These are phyloP conservation scores for Pelargonium cotyledonis DNA, from an alignment of 441 rosid genomes.

Conservation along the genomic window DNA sequence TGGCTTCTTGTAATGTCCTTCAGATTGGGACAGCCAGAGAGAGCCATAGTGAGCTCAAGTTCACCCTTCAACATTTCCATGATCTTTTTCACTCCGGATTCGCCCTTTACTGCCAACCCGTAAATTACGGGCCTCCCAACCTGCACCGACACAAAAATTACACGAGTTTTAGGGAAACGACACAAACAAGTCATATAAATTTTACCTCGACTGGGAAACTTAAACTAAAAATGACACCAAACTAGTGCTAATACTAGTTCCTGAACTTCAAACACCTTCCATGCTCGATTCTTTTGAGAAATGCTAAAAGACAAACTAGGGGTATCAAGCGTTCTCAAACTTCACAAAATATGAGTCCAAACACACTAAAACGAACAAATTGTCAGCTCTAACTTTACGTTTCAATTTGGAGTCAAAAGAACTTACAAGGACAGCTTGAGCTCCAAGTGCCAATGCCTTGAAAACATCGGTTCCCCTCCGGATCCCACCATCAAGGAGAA, in stretches of 20 bases:
- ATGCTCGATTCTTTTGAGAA: no score
- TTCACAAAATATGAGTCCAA: no score
- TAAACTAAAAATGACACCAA: no score
- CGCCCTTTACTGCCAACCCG: slow-evolving; percentile 81
- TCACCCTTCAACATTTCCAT: slow-evolving; percentile 78
- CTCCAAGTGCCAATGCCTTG: slow-evolving; percentile 96
- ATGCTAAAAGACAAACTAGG: no score
- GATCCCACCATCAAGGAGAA: slow-evolving; percentile 80
- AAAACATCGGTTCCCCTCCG: slow-evolving; percentile 83
- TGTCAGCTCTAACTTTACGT: no score
- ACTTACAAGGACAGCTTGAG: slow-evolving; percentile 91
- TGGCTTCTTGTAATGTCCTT: slow-evolving; percentile 73
- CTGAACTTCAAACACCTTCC: no score
- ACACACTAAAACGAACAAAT: no score
- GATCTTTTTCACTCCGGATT: slow-evolving; percentile 72
- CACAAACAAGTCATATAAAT: no score
- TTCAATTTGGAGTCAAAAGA: no score
- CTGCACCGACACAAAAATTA: slow-evolving; percentile 25
- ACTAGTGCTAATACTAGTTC: no score
- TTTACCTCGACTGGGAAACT: no score
- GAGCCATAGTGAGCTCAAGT: slow-evolving; percentile 90
- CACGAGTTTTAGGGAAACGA: not conserved
- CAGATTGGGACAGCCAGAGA: slow-evolving; percentile 74
- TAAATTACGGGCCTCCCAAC: slow-evolving; percentile 88
- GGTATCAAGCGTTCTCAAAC: no score